Evolutionary conservation across 805 yeast genomes (phyloP), one percentile per base, ranked within the genome.

Genomic region (Yarrowia sp.): DNA sequence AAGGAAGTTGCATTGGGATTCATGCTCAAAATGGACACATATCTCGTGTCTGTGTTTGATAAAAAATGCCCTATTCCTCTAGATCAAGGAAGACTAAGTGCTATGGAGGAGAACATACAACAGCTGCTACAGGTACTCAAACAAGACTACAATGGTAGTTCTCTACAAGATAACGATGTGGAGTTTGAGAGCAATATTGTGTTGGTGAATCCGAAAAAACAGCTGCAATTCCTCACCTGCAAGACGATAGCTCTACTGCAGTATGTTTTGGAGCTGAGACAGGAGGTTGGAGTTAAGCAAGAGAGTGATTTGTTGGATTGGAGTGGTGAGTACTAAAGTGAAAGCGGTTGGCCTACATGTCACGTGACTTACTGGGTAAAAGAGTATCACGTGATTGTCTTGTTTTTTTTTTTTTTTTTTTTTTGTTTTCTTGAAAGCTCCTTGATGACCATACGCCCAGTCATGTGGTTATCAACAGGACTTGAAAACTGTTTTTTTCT

Each of bases 131-230:
- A 32, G 31, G 32, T 57, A 5, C 15, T 43, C 15, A 58, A 22
- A 6, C 43, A 17, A 4, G 63, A 57, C 4, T 18, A 57, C 41
- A 57, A 32, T 11, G 10, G 15, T 8, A 42, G 50, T n/a, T 51
- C 45, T 11, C 17, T 55, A 5, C 47, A 55, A 13, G 61, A 55
- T 4, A 55, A 41, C 18, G 61, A 55, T 10, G 61, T 55, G 15
- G 31, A 4, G 15, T 55, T 55, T 41, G 61, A 31, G 13, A 11
- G 15, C 11, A 31, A 51, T 1, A 55, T 55, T 31, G 47, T 41
- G 47, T 39, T 55, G 5, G 22, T 41, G 9, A 55, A 55, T 31
- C 1, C 13, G 10, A 55, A 55, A 14, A 55, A 55, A 17, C 4
- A 15, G 1, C 4, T 15, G 0, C 61, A 55, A 14, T 55, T 39